phyloP scores from a whole-genome alignment of 805 yeast species.

The Debaryomyces maramus region DNA sequence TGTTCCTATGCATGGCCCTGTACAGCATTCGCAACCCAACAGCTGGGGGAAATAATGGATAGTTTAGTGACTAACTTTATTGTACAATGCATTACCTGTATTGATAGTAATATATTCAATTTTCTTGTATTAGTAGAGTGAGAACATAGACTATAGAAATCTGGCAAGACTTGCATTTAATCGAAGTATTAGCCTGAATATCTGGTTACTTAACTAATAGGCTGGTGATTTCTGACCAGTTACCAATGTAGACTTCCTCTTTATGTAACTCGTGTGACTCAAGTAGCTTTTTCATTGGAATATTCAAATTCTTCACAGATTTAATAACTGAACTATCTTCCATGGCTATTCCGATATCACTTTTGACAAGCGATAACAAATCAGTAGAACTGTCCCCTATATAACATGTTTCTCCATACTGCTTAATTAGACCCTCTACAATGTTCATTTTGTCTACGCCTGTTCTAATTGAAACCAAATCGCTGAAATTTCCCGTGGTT shows the following conservation, averaged over 20 bases:
- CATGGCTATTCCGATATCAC: constrained; percentile 49
- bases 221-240: constrained; percentile 10
- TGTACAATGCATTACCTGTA: no score
- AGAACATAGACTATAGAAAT: no score
- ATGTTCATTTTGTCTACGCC: constrained; percentile 50
- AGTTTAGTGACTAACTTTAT: no score
- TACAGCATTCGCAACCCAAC: constrained; percentile 21
- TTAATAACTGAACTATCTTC: constrained; percentile 34
- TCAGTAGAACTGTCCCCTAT: constrained; percentile 69
- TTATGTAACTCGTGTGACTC: neutral
- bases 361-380: constrained; percentile 47
- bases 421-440: constrained; percentile 12
- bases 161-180: no score
- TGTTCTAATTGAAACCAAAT: constrained; percentile 38
- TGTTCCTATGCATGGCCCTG: constrained; percentile 34
- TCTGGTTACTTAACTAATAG: neutral
- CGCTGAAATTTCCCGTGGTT: constrained; percentile 27
- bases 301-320: constrained; percentile 7
- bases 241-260: constrained; percentile 5
- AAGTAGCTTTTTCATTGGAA: neutral
- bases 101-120: no score
- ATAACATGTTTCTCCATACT: constrained; percentile 34
- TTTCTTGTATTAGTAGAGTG: no score
- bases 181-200: no score
- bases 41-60: constrained; percentile 28